Evolutionary conservation across 169 alveolate genomes (phyloP), one percentile per base, ranked within the genome.

Genomic region (Cryptosporidium parvum): DNA sequence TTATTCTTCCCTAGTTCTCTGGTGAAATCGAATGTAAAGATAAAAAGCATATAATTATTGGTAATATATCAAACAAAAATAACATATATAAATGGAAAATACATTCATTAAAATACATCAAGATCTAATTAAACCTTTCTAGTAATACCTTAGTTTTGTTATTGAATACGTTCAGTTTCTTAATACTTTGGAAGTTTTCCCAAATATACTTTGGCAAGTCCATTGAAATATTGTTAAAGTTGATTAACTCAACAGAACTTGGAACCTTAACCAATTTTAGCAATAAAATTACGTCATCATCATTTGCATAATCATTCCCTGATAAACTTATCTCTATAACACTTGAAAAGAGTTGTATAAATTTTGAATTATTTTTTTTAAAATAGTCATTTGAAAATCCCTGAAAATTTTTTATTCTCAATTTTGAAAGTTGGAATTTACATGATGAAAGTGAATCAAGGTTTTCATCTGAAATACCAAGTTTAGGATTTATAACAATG

Each of bases 21-120:
- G 86, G 86, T n/a, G 45, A 21, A 44, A 37, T 73, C 9, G 71
- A 73, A 0, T 73, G 86, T 73, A 26, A 37, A n/a, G 86, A 73
- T 26, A 73, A 73, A 31, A 56, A 52, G 18, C 68, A 73, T n/a
- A 21, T 56, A 6, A 56, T 73, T 14, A 52, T 73, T 26, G 58
- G 26, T 7, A 59, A 59, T 73, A 7, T 18, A 31, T 35, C 68
- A 52, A 73, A 18, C 3, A 42, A 72, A 31, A 14, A 52, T 8
- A 29, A 21, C 7, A 7, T 29, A 45, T 53, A 5, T 33, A 73
- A 31, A 35, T 73, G 86, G 86, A 73, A 56, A 37, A 14, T 73
- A 51, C 33, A 37, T 31, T 73, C 86, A 14, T 53, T 53, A 23
- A 73, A 33, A 53, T 26, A 73, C 33, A 73, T 35, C 7, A 33